These are phyloP conservation scores for Ramalina peruviana DNA, from an alignment of 495 filamentous ascomycete genomes.

Conservation along the genomic window DNA sequence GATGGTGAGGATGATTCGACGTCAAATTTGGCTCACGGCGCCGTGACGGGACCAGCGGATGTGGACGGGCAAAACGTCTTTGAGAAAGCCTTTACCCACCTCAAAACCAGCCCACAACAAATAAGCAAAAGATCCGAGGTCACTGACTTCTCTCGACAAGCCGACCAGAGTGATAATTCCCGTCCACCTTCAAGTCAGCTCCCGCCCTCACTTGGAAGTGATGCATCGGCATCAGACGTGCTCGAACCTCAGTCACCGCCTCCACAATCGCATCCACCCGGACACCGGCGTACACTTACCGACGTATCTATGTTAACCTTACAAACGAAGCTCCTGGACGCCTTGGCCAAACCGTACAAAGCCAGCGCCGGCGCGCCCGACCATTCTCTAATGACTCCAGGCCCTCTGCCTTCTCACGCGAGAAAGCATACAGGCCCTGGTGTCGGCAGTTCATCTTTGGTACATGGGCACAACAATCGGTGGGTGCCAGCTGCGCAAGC, in stretches of 20 bases:
- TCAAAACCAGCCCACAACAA: constrained; percentile 35
- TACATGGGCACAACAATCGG: constrained; percentile 76
- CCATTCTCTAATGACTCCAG: constrained; percentile 32
- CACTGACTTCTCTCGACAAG: constrained; percentile 38
- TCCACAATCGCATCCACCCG: constrained; percentile 42
- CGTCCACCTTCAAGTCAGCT: constrained; percentile 13
- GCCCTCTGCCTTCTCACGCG: constrained; percentile 24
- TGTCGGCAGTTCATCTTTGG: constrained; percentile 22
- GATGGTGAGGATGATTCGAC: constrained; percentile 31
- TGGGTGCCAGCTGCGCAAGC: constrained; percentile 88
- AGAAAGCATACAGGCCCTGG: constrained; percentile 23
- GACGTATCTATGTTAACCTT: constrained; percentile 57
- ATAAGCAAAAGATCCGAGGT: constrained; percentile 2
- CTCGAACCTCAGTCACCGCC: constrained; percentile 11
- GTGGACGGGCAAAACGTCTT: constrained; percentile 62
- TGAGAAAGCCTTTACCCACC: constrained; percentile 50
- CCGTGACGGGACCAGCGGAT: constrained; percentile 63
- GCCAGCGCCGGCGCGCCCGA: constrained; percentile 12
- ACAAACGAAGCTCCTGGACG: constrained; percentile 77
- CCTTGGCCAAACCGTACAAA: constrained; percentile 68
- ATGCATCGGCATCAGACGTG: constrained; percentile 7
- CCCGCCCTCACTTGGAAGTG: constrained; percentile 9
- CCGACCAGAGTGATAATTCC: constrained; percentile 29
- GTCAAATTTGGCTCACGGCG: constrained; percentile 35
- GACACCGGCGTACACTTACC: constrained; percentile 77